A percentile compares a stretch with the other conserved stretches of the same genome.
phyloP scores from a whole-genome alignment of 2,329 filamentous ascomycete species.

The Aaosphaeria arxii region DNA sequence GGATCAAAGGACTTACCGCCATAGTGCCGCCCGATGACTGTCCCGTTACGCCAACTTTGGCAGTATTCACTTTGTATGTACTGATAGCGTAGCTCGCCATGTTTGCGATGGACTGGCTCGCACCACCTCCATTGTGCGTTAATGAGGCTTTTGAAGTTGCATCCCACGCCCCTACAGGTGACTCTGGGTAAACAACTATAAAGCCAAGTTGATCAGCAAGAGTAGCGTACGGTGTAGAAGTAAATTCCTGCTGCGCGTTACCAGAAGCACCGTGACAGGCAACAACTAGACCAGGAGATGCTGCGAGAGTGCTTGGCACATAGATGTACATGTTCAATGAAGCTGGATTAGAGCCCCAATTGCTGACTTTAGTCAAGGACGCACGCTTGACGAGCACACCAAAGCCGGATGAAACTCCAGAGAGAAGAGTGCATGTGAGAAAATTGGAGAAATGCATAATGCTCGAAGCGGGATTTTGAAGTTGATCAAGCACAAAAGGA shows the following conservation, averaged over 20 bases:
- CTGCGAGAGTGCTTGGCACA: background rate
- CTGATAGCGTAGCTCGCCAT: slow-evolving; percentile 54
- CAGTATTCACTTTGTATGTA: slow-evolving; percentile 49
- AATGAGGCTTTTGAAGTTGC: slow-evolving; percentile 52
- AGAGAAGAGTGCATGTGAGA: too few species aligned
- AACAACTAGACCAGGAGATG: background rate
- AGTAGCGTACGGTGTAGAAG: slow-evolving; percentile 48
- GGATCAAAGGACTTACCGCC: background rate
- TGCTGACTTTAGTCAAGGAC: background rate
- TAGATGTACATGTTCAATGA: background rate
- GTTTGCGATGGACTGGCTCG: slow-evolving; percentile 52
- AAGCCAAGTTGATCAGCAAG: slow-evolving; percentile 52
- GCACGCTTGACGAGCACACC: background rate
- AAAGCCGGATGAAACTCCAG: too few species aligned
- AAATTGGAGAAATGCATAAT: too few species aligned
- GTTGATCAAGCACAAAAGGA: too few species aligned
- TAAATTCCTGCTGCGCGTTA: slow-evolving; percentile 45
- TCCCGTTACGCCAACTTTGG: slow-evolving; percentile 50
- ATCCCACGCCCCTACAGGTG: slow-evolving; percentile 53
- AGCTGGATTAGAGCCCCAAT: background rate
- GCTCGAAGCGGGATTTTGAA: too few species aligned
- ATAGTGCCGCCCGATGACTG: slow-evolving; percentile 27
- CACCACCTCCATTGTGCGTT: slow-evolving; percentile 54
- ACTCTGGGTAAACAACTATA: slow-evolving; percentile 56
- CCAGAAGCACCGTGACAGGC: background rate